Evolutionary conservation across 768 basidiomycete genomes (phyloP).

Genomic region (Dictyophora rubrovolvata): DNA sequence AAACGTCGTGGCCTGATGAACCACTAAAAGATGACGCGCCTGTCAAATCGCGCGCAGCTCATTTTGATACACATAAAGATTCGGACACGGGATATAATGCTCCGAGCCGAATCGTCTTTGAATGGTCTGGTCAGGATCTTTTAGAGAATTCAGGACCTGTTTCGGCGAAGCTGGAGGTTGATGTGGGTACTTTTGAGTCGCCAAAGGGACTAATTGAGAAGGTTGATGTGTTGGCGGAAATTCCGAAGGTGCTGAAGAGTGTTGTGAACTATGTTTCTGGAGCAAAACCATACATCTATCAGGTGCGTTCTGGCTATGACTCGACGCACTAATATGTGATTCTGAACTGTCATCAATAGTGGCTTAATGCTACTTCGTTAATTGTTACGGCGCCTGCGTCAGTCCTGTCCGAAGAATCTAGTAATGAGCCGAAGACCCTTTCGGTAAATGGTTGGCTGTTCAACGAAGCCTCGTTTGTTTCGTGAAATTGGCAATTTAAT

Average conservation of each 20-base stretch:
- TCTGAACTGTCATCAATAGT: constrained; percentile 26
- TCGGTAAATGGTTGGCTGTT: constrained; percentile 62
- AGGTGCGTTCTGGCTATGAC: constrained; percentile 39
- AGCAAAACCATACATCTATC: constrained; percentile 90
- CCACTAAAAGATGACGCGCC: constrained; percentile 28
- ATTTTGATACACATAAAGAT: constrained; percentile 54
- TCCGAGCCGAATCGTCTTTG: constrained; percentile 58
- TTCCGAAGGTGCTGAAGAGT: constrained; percentile 85
- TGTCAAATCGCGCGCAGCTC: constrained; percentile 56
- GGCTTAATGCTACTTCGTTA: constrained; percentile 46
- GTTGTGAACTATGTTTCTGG: constrained; percentile 89
- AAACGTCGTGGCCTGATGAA: constrained; percentile 69
- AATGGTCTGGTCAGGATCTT: constrained; percentile 54
- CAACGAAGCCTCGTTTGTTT: constrained; percentile 89
- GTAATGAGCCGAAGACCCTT: constrained; percentile 25
- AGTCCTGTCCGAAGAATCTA: constrained; percentile 27
- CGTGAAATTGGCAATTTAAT: constrained; percentile 23
- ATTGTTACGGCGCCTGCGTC: constrained; percentile 33
- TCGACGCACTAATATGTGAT: not conserved
- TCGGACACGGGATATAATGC: constrained; percentile 71
- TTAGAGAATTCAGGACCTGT: constrained; percentile 33
- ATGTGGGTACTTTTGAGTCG: constrained; percentile 46
- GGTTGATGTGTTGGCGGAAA: constrained; percentile 91
- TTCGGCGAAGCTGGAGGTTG: constrained; percentile 43
- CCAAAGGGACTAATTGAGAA: constrained; percentile 80